Evolutionary conservation across 2,329 filamentous ascomycete genomes (phyloP), one percentile per base, ranked within the genome.

Genomic region (Ceratocystis diversiconidia): DNA sequence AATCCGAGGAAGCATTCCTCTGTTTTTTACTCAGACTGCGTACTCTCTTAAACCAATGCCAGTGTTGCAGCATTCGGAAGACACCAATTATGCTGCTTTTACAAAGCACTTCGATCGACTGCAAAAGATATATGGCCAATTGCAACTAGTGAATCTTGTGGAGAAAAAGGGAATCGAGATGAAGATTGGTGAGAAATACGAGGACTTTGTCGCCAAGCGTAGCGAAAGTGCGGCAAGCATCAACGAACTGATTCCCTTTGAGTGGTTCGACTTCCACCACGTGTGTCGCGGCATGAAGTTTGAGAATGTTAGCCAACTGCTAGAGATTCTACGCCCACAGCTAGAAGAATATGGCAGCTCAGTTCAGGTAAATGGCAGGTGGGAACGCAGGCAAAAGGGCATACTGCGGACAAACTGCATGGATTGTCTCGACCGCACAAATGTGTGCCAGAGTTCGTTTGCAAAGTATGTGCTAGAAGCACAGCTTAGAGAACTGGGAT

Each of bases 251-350:
- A 71, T 74, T 6, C 81, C 79, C 0, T 95, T 95, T 71, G 90
- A 96, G 72, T 99, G 94, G 94, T 99, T 97, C 71, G 94, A 99
- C 72, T 99, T 99, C 71, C 94, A 97, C 73, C 81, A 85, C 19
- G 89, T 89, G 32, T 97, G 94, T 72, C 87, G 90, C 17, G 94
- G 94, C 0, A 96, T 99, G 92, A 95, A 90, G 70, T 99, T 97
- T 72, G 92, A 97, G 72, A 97, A 97, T 67, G 92, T 97, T 12
- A 88, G 85, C 66, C 79, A 87, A 32, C 80, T 99, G 1, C 80
- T 99, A 63, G 82, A 90, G 60, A 85, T 79, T 0, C 75, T 97
- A 3, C 82, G 82, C 32, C 76, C 80, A 3, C 85, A 82, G n/a
- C 77, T 96, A 10, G 84, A 88, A 55, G 78, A 80, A 3, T 84